phyloP scores from a whole-genome alignment of 805 yeast species.

The Ogataea polymorpha region DNA sequence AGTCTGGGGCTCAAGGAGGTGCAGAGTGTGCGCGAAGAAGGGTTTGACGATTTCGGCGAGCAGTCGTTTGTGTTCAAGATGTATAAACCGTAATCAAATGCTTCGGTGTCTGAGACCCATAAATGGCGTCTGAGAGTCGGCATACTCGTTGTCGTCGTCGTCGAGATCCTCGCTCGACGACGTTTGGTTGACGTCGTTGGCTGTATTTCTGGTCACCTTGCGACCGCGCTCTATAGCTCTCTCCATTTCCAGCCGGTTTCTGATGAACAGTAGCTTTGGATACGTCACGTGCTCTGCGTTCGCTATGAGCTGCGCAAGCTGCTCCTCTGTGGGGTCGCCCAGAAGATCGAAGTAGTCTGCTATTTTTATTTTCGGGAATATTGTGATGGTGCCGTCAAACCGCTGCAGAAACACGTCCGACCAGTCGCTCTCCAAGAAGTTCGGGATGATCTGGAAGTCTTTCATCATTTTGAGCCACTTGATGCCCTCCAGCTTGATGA shows the following conservation, averaged over 20 bases:
- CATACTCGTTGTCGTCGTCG: slow-evolving; percentile 6
- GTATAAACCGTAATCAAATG: slow-evolving; percentile 12
- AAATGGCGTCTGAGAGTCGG: slow-evolving; percentile 1
- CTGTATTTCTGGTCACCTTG: slow-evolving; percentile 16
- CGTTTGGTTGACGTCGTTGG: slow-evolving; percentile 14
- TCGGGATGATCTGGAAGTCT: slow-evolving; percentile 64
- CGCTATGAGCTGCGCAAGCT: slow-evolving; percentile 50
- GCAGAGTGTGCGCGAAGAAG: slow-evolving; percentile 49
- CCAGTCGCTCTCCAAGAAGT: slow-evolving; percentile 74
- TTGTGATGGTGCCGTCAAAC: slow-evolving; percentile 71
- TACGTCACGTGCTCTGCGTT: slow-evolving; percentile 65
- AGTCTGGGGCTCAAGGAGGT: slow-evolving; percentile 35
- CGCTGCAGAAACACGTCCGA: slow-evolving; percentile 70
- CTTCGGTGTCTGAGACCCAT: slow-evolving; percentile 10
- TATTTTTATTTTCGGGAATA: slow-evolving; percentile 66
- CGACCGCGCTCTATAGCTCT: slow-evolving; percentile 56
- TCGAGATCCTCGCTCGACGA: slow-evolving; percentile 2
- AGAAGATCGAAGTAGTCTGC: slow-evolving; percentile 61
- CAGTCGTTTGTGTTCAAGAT: slow-evolving; percentile 54
- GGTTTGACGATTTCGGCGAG: slow-evolving; percentile 84
- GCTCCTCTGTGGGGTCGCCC: slow-evolving; percentile 63
- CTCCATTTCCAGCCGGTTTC: slow-evolving; percentile 64
- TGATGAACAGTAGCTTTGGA: slow-evolving; percentile 64
- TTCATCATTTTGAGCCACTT: slow-evolving; percentile 72
- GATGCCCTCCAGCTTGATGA: slow-evolving; percentile 67